phyloP scores from a whole-genome alignment of 768 basidiomycete genomes.

The Lactifluus subvellereus region DNA sequence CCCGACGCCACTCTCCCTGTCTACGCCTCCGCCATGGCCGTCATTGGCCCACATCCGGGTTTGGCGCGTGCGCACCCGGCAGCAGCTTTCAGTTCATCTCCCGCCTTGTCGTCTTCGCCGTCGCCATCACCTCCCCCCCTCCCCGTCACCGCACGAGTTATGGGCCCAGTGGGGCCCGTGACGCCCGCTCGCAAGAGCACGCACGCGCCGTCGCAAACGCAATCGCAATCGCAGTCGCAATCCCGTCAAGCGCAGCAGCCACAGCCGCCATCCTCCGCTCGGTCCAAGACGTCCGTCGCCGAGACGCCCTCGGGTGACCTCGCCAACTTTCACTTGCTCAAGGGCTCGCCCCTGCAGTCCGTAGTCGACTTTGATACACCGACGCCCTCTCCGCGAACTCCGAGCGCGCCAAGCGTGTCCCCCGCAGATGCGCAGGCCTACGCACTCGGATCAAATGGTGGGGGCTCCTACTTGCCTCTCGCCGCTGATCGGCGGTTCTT shows the following conservation, averaged over 20 bases:
- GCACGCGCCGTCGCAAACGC: background rate
- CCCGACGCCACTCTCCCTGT: background rate
- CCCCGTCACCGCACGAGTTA: background rate
- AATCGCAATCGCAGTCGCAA: background rate
- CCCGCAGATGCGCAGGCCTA: constrained; percentile 11
- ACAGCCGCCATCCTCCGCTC: constrained; percentile 11
- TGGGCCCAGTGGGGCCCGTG: background rate
- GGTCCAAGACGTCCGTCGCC: constrained; percentile 21
- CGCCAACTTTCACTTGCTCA: constrained; percentile 23
- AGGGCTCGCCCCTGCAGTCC: constrained; percentile 21
- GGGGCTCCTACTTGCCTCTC: background rate
- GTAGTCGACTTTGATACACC: constrained; percentile 19
- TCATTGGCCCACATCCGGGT: background rate
- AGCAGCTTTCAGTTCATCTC: background rate
- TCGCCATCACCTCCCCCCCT: constrained; percentile 1
- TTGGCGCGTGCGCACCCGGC: background rate
- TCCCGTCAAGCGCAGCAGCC: background rate
- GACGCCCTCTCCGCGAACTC: constrained; percentile 22
- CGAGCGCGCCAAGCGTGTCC: constrained; percentile 15
- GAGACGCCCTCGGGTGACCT: constrained; percentile 26
- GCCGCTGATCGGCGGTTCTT: constrained; percentile 6
- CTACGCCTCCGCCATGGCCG: background rate
- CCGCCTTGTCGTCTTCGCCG: background rate
- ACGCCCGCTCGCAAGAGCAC: constrained; percentile 4
- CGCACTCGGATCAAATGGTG: background rate